Base-by-base conservation (phyloP, 2,329 filamentous ascomycete species). In the Penicillium hesseltinei region DNA sequence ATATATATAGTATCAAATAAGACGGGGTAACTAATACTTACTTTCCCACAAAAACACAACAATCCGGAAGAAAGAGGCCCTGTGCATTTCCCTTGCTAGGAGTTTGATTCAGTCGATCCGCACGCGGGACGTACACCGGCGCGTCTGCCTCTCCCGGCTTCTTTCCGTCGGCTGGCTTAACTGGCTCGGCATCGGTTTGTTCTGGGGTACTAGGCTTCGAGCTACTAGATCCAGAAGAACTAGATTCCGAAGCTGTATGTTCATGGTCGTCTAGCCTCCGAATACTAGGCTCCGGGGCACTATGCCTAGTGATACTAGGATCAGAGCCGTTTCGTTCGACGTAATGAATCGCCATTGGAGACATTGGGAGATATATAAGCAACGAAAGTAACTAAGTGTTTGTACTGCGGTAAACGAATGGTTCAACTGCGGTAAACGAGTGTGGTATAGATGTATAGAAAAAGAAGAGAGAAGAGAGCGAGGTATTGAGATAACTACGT, bases 41-140 rank as follows among this genome's bases (percentile, higher is more conserved):
- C 74, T 76, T 77, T 46, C 73, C 74, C 39, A 75, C 70, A 57
- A 76, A 77, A 44, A 77, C 62, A 51, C 71, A 71, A 27, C 73
- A 73, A 42, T 68, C 66, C 7, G 74, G 73, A 36, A 71, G 62
- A 40, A 73, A 73, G 19, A 75, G 56, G 29, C 73, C 73, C 54
- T 75, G 72, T 11, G 73, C 73, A 57, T 73, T 75, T 38, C 65
- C 64, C 4, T 67, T 64, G n/a, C 58, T 67, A 29, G 69, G 66
- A 25, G 62, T 54, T 48, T 72, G 67, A 5, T 48, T 45, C 38
- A 69, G 29, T 44, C 72, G 67, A 29, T 75, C 72, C 25, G 54
- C 46, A 44, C 71, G 70, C 17, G 44, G 53, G 29, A 61, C 8
- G 19, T 33, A 17, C 21, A 35, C 29, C 4, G 45, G 61, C 48